Evolutionary conservation across 2,329 filamentous ascomycete species (phyloP).

Genomic region (Venturia asperata): DNA sequence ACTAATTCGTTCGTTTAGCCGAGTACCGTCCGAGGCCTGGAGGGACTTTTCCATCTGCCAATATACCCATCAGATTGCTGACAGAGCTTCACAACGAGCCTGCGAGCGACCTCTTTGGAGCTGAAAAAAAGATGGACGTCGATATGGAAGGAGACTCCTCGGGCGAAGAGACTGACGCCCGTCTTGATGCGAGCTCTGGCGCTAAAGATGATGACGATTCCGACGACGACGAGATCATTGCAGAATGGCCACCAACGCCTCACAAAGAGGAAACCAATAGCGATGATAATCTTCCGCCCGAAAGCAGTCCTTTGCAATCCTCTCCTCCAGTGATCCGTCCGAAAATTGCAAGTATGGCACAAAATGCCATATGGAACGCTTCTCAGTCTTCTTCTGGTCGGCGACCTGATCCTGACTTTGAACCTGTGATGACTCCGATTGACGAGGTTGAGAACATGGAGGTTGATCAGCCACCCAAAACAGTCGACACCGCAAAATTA

Average conservation of each 20-base stretch:
- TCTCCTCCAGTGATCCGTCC: background rate
- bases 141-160: background rate
- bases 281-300: slow-evolving; percentile 7
- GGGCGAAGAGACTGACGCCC: background rate
- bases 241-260: background rate
- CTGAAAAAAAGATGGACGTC: background rate
- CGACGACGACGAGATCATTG: slow-evolving; percentile 6
- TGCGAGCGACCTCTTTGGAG: background rate
- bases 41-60: slow-evolving; percentile 1
- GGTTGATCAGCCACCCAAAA: background rate
- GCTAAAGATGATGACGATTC: background rate
- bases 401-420: background rate
- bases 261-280: background rate
- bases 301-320: slow-evolving; percentile 6
- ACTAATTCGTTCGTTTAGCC: background rate
- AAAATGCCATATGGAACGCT: background rate
- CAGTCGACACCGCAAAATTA: background rate
- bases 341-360: background rate
- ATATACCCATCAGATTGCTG: slow-evolving; percentile 6
- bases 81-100: background rate
- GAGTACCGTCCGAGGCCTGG: slow-evolving; percentile 11
- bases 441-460: background rate
- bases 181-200: background rate
- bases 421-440: background rate
- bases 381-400: background rate